Conservation (phyloP, 371 early-diverging fungal genomes). For the Rhizopus arrhizus region DNA sequence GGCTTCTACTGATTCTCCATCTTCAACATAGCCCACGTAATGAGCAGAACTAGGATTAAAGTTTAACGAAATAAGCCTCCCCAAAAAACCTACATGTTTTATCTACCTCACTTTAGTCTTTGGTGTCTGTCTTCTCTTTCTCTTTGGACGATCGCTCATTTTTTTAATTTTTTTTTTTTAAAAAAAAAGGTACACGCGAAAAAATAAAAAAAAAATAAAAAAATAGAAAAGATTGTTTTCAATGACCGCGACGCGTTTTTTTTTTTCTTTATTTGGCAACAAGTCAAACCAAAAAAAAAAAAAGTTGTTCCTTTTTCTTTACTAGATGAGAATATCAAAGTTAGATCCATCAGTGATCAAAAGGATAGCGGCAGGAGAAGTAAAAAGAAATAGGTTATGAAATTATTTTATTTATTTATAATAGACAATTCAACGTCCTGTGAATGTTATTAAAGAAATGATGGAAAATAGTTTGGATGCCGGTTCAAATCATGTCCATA, state of each 20-base stretch:
- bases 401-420: neutral
- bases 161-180: constrained; percentile 2
- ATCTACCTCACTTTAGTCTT: constrained; percentile 21
- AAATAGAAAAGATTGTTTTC: neutral
- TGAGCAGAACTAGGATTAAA: constrained; percentile 67
- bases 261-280: neutral
- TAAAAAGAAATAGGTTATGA: constrained; percentile 18
- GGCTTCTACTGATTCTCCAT: constrained; percentile 90
- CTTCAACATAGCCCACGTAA: constrained; percentile 95
- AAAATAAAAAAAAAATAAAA: neutral
- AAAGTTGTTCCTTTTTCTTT: neutral
- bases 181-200: neutral
- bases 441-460: constrained; percentile 91
- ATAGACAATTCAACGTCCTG: constrained; percentile 83
- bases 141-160: constrained; percentile 52
- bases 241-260: constrained; percentile 5
- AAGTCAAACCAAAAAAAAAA: too few species aligned
- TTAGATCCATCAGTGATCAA: constrained; percentile 76
- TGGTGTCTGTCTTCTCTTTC: constrained; percentile 44
- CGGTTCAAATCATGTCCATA: constrained; percentile 71
- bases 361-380: constrained; percentile 92
- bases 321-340: constrained; percentile 43
- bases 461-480: constrained; percentile 97
- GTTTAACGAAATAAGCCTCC: neutral
- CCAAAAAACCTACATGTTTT: neutral